Conservation (phyloP, 139 green algal species). For the Limnomonas spitsbergensis region DNA sequence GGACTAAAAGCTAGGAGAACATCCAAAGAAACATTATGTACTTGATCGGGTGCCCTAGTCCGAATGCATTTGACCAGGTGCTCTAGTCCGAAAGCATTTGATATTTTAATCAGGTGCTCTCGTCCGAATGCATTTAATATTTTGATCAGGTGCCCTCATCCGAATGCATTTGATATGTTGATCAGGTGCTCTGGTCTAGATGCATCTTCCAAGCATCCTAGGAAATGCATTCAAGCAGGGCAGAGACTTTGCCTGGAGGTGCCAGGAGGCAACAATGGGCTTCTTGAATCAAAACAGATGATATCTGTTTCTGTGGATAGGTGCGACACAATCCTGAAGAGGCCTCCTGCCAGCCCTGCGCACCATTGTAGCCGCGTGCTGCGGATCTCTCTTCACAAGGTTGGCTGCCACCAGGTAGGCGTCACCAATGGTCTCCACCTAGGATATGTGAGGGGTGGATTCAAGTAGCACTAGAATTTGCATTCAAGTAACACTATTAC, state of each 20-base stretch:
- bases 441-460: too few species aligned
- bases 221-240: neutral
- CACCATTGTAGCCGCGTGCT: constrained; percentile 4
- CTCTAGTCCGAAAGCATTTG: neutral
- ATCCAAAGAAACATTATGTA: neutral
- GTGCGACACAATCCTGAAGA: neutral
- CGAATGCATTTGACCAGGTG: neutral
- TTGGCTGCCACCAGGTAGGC: neutral
- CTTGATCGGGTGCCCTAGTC: neutral
- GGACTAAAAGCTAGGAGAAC: neutral
- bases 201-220: neutral
- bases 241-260: neutral
- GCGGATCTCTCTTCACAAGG: neutral
- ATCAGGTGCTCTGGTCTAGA: too few species aligned
- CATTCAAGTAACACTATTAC: too few species aligned
- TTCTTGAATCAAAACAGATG: neutral
- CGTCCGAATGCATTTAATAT: neutral
- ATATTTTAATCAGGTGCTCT: neutral
- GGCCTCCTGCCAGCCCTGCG: neutral
- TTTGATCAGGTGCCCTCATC: neutral
- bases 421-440: constrained; percentile 9
- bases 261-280: neutral
- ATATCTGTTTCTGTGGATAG: neutral
- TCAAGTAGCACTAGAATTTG: too few species aligned
- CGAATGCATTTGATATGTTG: too few species aligned